Base-by-base conservation (phyloP, 768 basidiomycete genomes). In the Galerina sulciceps region DNA sequence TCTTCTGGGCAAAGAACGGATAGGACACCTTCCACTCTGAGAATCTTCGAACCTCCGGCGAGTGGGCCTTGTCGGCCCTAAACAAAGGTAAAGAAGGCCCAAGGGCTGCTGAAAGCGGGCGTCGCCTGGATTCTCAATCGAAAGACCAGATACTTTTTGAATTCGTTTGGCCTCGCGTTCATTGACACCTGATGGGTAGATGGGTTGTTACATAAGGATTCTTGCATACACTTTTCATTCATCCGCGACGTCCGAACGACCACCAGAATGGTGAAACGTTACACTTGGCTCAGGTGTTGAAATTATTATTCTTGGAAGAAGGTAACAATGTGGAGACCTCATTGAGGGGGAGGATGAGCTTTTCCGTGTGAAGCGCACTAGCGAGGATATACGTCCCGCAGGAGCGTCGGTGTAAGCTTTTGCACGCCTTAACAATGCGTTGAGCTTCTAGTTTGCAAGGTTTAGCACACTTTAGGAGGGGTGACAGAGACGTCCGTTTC, bases 41-140 rank as follows among this genome's bases (percentile, higher is more conserved):
- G 65, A 67, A 69, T 65, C 64, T 60, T 65, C 64, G 57, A 64
- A 62, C 22, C 58, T 48, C 55, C 64, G 65, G 61, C 62, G 47
- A 58, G 62, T 62, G 67, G 67, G 40, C 55, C 37, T 69, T 66
- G 61, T 62, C 67, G 67, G 67, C 55, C 60, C 45, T 69, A 69
- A 62, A 65, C 54, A 43, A 52, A 41, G 37, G 50, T 45, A 50
- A 52, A 58, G 56, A 65, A 62, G 46, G 57, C 50, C 36, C 4
- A 23, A 62, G 40, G 34, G 40, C 51, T 61, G 43, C 56, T 62
- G 47, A 35, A 64, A 64, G 50, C 35, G 47, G 63, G 62, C 23
- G 44, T 61, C 45, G 44, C 48, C 38, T 58, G 51, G 50, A 23
- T 68, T 68, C 67, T 68, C 41, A 55, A 64, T 68, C 41, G 67